phyloP scores from a whole-genome alignment of 305 asterid species.

The Solanum chacoense region DNA sequence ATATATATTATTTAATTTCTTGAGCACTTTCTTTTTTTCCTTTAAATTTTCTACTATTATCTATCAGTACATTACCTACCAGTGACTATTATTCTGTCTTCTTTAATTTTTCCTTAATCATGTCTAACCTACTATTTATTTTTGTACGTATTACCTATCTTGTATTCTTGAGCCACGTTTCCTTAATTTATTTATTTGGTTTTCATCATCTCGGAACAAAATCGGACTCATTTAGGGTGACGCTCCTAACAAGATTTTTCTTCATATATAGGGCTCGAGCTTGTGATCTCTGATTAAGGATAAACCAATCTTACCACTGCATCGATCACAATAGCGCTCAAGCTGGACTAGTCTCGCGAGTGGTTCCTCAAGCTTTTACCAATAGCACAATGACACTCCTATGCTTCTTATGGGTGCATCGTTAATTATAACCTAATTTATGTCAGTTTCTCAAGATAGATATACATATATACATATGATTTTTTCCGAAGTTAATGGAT shows the following conservation, averaged over 20 bases:
- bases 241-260: no score
- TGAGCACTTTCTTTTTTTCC: neutral
- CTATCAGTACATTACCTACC: neutral
- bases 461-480: no score
- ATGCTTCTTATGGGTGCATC: no score
- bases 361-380: no score
- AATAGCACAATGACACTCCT: no score
- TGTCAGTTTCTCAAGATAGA: no score
- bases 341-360: no score
- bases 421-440: no score
- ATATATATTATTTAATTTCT: neutral
- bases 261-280: neutral
- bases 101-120: neutral
- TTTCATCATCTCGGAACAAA: neutral
- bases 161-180: neutral
- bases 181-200: neutral
- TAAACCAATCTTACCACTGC: neutral
- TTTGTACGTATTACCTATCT: neutral
- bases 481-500: no score
- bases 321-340: neutral
- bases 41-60: neutral
- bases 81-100: neutral
- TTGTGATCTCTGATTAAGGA: no score
- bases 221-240: neutral
- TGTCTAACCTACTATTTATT: neutral